Conservation (phyloP, 257 asterid species). For the Leonotis leonurus region DNA sequence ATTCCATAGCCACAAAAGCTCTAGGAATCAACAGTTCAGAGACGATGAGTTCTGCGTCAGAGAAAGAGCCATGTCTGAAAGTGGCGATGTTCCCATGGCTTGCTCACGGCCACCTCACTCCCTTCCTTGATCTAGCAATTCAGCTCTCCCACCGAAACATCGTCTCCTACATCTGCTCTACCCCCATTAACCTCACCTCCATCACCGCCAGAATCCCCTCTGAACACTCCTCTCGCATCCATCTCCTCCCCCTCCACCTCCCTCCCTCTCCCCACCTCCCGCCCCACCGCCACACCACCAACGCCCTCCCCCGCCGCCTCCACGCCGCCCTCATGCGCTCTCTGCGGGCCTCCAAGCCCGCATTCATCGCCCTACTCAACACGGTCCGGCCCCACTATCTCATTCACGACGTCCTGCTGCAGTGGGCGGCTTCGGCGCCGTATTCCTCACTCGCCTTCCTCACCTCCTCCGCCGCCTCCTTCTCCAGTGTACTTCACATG, state of each 20-base stretch:
- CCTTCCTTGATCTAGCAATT: slow-evolving; percentile 46
- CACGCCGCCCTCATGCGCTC: slow-evolving; percentile 28
- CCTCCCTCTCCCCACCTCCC: slow-evolving; percentile 36
- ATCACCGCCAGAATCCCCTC: slow-evolving; percentile 25
- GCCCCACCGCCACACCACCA: slow-evolving; percentile 40
- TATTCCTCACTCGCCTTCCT: slow-evolving; percentile 19
- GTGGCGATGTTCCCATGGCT: slow-evolving; percentile 48
- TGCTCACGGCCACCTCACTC: slow-evolving; percentile 54
- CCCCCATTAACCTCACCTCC: slow-evolving; percentile 36
- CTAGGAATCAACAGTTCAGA: too few relatives aligned
- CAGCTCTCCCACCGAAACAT: slow-evolving; percentile 28
- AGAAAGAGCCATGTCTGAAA: slow-evolving; percentile 1
- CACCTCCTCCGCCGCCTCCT: slow-evolving; percentile 27
- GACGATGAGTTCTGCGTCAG: neutral
- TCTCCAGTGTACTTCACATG: slow-evolving; percentile 17
- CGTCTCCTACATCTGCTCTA: slow-evolving; percentile 26
- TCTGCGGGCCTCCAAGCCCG: slow-evolving; percentile 26
- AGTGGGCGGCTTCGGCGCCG: slow-evolving; percentile 28
- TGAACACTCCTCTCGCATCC: slow-evolving; percentile 15
- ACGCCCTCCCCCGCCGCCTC: slow-evolving; percentile 51
- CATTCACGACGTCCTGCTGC: slow-evolving; percentile 26
- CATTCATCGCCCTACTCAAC: slow-evolving; percentile 8
- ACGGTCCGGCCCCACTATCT: slow-evolving; percentile 33
- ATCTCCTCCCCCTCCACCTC: slow-evolving; percentile 32
- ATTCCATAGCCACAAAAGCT: too few relatives aligned